A percentile compares a stretch with the other conserved stretches of the same genome.
Conservation (phyloP, 768 basidiomycete genomes). For the Psilocybe azurescens region DNA sequence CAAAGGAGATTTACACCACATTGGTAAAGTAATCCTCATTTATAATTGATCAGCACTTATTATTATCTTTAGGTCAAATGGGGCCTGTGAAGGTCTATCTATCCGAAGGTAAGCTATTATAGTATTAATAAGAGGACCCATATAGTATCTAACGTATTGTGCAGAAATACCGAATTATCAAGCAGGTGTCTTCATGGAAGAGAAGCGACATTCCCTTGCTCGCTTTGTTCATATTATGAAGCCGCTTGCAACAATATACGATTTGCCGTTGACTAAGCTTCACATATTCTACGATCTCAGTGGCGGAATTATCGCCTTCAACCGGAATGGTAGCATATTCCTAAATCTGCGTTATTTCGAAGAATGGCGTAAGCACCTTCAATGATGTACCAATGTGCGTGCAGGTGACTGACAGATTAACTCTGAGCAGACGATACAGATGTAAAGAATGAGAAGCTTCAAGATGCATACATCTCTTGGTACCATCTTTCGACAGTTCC, state of each 20-base stretch:
- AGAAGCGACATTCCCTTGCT: slow-evolving; percentile 61
- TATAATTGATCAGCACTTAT: not conserved
- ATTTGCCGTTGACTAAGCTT: slow-evolving; percentile 71
- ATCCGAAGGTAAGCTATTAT: slow-evolving; percentile 54
- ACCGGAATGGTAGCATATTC: slow-evolving; percentile 86
- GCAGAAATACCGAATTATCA: slow-evolving; percentile 59
- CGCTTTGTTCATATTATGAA: slow-evolving; percentile 77
- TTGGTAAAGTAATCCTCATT: slow-evolving; percentile 49
- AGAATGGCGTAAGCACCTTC: slow-evolving; percentile 77
- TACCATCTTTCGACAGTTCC: slow-evolving; percentile 26
- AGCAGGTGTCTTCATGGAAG: slow-evolving; percentile 49
- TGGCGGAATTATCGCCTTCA: slow-evolving; percentile 93
- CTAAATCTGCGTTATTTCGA: slow-evolving; percentile 87
- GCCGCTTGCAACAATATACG: slow-evolving; percentile 73
- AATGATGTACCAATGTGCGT: not conserved
- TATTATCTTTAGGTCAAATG: slow-evolving; percentile 54
- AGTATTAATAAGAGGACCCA: not conserved
- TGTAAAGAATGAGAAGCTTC: slow-evolving; percentile 55
- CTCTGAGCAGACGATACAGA: slow-evolving; percentile 65
- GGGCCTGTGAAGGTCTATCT: slow-evolving; percentile 66
- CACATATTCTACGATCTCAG: slow-evolving; percentile 87
- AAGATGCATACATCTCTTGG: slow-evolving; percentile 84
- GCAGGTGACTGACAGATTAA: not conserved
- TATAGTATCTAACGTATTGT: slow-evolving; percentile 1
- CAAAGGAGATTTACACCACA: slow-evolving; percentile 59